Conservation (phyloP, 2,329 filamentous ascomycete species). For the Calonectria pauciramosa region DNA sequence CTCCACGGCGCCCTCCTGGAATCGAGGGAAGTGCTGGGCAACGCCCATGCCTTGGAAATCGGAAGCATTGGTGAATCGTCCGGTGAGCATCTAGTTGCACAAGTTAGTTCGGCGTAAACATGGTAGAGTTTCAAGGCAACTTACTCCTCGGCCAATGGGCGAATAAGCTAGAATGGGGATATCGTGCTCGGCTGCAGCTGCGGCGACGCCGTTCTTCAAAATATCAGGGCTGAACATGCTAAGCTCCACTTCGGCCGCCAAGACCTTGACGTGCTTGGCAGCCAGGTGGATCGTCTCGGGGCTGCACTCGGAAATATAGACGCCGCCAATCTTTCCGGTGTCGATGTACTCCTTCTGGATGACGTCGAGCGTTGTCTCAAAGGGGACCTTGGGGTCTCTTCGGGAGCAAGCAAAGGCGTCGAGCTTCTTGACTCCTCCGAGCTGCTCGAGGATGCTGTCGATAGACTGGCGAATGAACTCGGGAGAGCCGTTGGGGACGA, state of each 20-base stretch:
- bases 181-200: conserved; percentile 70
- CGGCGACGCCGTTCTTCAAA: conserved; percentile 65
- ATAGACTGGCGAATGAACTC: conserved; percentile 69
- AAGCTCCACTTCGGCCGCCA: conserved; percentile 67
- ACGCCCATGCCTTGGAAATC: conserved; percentile 41
- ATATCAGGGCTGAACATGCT: conserved; percentile 64
- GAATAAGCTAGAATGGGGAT: conserved; percentile 82
- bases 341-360: conserved; percentile 64
- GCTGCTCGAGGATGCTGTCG: conserved; percentile 56
- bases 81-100: conserved; percentile 46
- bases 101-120: conserved; percentile 18
- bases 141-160: conserved; percentile 72
- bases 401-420: conserved; percentile 73
- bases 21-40: conserved; percentile 36
- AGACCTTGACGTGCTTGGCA: conserved; percentile 59
- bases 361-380: conserved; percentile 59
- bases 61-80: conserved; percentile 42
- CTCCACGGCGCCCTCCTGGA: conserved; percentile 40
- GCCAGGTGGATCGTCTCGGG: conserved; percentile 64
- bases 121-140: conserved; percentile 27
- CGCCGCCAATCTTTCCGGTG: conserved; percentile 64
- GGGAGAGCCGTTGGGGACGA: conserved; percentile 64
- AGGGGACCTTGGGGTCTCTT: conserved; percentile 64
- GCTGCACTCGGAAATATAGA: conserved; percentile 65
- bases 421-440: conserved; percentile 69